Conservation (phyloP, 1,139 yeast genomes). For the Candida dubliniensis region DNA sequence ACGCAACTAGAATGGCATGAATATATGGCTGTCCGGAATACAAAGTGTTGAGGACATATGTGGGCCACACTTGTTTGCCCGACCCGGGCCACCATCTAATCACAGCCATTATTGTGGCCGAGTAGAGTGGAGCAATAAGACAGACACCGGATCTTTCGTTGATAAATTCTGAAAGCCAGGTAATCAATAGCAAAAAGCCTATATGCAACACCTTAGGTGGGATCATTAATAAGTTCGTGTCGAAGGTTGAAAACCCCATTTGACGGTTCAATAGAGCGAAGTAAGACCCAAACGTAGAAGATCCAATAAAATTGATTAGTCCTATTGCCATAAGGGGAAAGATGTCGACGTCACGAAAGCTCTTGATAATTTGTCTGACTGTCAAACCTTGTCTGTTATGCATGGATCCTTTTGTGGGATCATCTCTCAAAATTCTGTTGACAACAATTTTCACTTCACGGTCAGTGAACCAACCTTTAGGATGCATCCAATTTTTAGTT, state of each 20-base stretch:
- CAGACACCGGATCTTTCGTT: constrained; percentile 35
- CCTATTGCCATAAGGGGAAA: constrained; percentile 61
- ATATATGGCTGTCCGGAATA: constrained; percentile 50
- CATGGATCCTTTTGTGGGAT: constrained; percentile 39
- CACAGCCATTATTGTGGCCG: constrained; percentile 38
- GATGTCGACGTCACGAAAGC: constrained; percentile 53
- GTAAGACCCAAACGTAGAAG: constrained; percentile 33
- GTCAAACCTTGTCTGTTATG: constrained; percentile 55
- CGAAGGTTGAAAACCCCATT: constrained; percentile 57
- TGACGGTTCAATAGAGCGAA: constrained; percentile 34
- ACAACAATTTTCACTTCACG: constrained; percentile 63
- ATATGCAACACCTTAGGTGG: constrained; percentile 28
- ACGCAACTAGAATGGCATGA: constrained; percentile 56
- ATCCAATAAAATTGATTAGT: constrained; percentile 45
- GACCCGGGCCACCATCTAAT: constrained; percentile 54
- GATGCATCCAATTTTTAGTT: constrained; percentile 52
- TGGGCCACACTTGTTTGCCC: constrained; percentile 48
- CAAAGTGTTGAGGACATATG: constrained; percentile 50
- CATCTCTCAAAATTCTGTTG: constrained; percentile 63
- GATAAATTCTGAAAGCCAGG: constrained; percentile 42
- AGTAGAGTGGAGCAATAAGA: constrained; percentile 38
- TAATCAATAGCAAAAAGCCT: constrained; percentile 34
- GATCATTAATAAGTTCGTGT: constrained; percentile 55
- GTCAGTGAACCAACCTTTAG: constrained; percentile 64
- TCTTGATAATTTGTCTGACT: constrained; percentile 34